Percentiles rank a stretch among this genome's conserved stretches.
Conservation (phyloP, 495 filamentous ascomycete genomes). For the Penicillium macrosclerotiorum region DNA sequence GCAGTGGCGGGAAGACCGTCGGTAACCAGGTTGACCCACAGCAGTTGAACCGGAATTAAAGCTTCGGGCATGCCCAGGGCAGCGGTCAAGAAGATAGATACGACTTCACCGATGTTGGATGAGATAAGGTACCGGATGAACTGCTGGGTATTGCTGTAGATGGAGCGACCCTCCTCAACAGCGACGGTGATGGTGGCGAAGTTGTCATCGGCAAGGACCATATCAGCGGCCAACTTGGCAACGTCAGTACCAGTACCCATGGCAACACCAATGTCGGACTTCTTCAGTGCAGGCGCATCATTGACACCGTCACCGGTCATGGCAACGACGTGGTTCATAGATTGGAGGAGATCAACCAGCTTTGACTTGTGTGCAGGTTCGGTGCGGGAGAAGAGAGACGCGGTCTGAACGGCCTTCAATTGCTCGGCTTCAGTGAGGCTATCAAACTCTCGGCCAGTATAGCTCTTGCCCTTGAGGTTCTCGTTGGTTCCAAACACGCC, state of each 20-base stretch:
- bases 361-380: constrained; percentile 95
- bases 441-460: constrained; percentile 93
- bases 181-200: constrained; percentile 97
- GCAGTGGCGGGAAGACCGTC: constrained; percentile 97
- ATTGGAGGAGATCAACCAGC: constrained; percentile 94
- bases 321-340: constrained; percentile 89
- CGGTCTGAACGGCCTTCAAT: constrained; percentile 76
- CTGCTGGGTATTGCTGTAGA: constrained; percentile 99
- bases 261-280: constrained; percentile 96
- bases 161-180: constrained; percentile 94
- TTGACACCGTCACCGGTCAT: constrained; percentile 99
- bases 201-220: constrained; percentile 98
- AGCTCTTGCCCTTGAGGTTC: constrained; percentile 87
- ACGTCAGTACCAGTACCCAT: constrained; percentile 99
- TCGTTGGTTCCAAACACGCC: constrained; percentile 85
- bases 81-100: constrained; percentile 98
- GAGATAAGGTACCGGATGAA: constrained; percentile 99
- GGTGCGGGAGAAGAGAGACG: constrained; percentile 93
- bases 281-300: constrained; percentile 97
- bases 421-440: constrained; percentile 74
- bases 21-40: constrained; percentile 99
- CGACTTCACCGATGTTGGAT: constrained; percentile 98
- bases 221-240: constrained; percentile 93
- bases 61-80: constrained; percentile 98
- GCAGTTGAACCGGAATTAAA: constrained; percentile 91